Percentiles rank a stretch among this genome's conserved stretches.
These are phyloP conservation scores for Medicago lupulina DNA, from an alignment of 306 rosid genomes.

Conservation along the genomic window DNA sequence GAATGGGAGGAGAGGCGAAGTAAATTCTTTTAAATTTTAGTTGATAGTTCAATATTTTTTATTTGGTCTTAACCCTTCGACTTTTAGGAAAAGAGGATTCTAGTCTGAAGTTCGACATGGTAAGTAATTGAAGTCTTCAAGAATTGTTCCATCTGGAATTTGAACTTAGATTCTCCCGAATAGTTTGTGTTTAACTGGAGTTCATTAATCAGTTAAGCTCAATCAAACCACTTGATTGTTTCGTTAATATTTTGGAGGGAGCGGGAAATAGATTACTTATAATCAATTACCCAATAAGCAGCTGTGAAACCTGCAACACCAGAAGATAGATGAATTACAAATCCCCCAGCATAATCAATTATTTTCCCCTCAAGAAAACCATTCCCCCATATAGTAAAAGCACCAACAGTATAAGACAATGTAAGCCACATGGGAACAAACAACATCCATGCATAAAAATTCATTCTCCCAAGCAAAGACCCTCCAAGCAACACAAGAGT, in stretches of 20 bases:
- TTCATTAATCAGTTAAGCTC: no score
- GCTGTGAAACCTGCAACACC: slow-evolving; percentile 83
- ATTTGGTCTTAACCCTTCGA: not conserved
- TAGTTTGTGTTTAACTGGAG: no score
- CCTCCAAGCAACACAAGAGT: slow-evolving; percentile 78
- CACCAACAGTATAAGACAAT: slow-evolving; percentile 66
- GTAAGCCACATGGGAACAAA: slow-evolving; percentile 84
- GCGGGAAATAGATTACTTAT: not conserved
- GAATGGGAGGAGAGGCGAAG: not conserved
- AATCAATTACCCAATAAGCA: slow-evolving; percentile 69
- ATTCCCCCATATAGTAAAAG: slow-evolving; percentile 67
- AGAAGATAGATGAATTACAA: slow-evolving; percentile 78
- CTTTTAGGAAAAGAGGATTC: not conserved
- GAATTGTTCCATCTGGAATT: no score
- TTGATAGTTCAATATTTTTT: not conserved
- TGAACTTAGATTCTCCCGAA: not conserved
- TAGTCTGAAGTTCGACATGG: no score
- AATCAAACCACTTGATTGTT: not conserved
- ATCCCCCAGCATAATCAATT: slow-evolving; percentile 79
- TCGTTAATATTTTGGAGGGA: not conserved
- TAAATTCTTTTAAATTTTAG: not conserved
- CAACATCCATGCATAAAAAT: slow-evolving; percentile 76
- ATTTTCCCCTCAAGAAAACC: slow-evolving; percentile 51
- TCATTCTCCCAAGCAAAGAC: slow-evolving; percentile 80
- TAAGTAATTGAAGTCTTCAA: no score